Base-by-base conservation (phyloP, 2,329 filamentous ascomycete species). In the Alternaria arbusti region DNA sequence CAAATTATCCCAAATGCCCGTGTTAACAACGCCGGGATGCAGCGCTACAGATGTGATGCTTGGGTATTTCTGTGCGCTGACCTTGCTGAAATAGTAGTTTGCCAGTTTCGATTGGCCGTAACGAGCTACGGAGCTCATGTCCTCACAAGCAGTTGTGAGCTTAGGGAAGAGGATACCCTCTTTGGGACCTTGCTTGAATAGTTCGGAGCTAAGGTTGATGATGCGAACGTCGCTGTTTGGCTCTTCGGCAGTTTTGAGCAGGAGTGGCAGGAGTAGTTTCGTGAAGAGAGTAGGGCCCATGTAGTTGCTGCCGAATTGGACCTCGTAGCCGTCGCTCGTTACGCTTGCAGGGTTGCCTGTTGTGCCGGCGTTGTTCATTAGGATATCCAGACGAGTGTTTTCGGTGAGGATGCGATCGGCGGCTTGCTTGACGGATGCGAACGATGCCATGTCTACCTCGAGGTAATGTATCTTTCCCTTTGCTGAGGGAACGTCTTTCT, bases 31-130 rank as follows among this genome's bases (percentile, higher is more conserved):
- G 3, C 84, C 84, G 0, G 84, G 84, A 66, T 86, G 83, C 3
- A 84, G 61, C 0, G 80, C 69, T 0, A 79, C 74, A 9, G 70
- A 72, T 0, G 71, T 82, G 64, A 85, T 77, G 4, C 70, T 54
- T 6, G 83, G 83, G 62, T 84, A 81, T 0, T 72, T 75, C n/a
- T 69, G 61, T 2, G 82, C 80, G 12, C 84, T 71, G 28, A 79
- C 67, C 5, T 71, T 65, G 0, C 79, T 71, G 65, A 80, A 84
- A 4, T 84, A 75, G 9, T 84, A 70, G 49, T 84, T 84, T 15
- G 84, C 84, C 3, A 85, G 77, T 66, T 85, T 86, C 57, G 75
- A 78, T 54, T 83, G 80, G 1, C 79, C 80, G 70, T 86, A 86
- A 12, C 40, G 50, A 9, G 54, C 17, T 8, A 49, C 17, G 0